Evolutionary conservation across 805 yeast genomes (phyloP).

Genomic region (Zygoascus tannicola): DNA sequence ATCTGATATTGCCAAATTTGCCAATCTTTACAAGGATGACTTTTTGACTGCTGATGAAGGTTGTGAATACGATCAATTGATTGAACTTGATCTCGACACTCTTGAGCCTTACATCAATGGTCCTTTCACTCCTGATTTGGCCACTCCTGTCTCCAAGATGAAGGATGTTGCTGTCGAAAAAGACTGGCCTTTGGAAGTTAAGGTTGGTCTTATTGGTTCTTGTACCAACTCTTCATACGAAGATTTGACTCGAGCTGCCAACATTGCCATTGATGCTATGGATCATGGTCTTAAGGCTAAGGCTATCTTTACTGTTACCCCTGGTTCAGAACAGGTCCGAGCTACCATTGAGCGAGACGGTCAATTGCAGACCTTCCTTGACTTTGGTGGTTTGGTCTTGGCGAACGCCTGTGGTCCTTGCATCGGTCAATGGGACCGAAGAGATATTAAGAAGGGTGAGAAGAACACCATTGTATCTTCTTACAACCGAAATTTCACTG

Average conservation of each 20-base stretch:
- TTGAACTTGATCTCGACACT: constrained; percentile 79
- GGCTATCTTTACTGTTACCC: constrained; percentile 86
- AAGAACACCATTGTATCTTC: constrained; percentile 94
- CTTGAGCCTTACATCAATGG: constrained; percentile 95
- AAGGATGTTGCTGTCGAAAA: constrained; percentile 74
- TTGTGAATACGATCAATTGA: constrained; percentile 84
- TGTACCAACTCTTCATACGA: constrained; percentile 98
- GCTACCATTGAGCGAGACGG: constrained; percentile 98
- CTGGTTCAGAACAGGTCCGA: constrained; percentile 97
- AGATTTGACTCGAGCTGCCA: constrained; percentile 96
- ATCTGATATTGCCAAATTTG: constrained; percentile 73
- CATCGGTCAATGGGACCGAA: constrained; percentile 98
- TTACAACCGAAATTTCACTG: constrained; percentile 94
- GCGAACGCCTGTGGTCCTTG: constrained; percentile 99
- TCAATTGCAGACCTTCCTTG: constrained; percentile 73
- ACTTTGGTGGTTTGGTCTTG: constrained; percentile 85
- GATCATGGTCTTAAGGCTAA: constrained; percentile 85
- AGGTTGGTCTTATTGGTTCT: constrained; percentile 94
- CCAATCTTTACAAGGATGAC: constrained; percentile 45
- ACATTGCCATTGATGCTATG: constrained; percentile 85
- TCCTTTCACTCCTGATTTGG: constrained; percentile 96
- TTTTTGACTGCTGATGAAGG: constrained; percentile 81
- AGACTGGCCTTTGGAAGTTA: constrained; percentile 86
- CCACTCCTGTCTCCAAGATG: constrained; percentile 85
- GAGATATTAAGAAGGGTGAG: constrained; percentile 82